Evolutionary conservation across 768 basidiomycete genomes (phyloP).

Genomic region (Tremella fuciformis): DNA sequence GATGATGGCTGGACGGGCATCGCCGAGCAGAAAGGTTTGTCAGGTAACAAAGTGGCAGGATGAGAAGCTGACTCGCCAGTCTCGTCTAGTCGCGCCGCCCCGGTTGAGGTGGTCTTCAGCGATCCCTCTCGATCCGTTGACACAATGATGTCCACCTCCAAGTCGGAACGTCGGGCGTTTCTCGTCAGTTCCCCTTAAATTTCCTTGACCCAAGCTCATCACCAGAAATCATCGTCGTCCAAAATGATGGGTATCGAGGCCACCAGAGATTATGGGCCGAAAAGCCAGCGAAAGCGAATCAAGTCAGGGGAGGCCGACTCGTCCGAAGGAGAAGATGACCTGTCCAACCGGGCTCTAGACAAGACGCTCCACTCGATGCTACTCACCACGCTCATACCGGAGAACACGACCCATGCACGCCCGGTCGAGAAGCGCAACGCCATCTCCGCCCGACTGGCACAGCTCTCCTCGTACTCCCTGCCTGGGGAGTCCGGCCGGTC

Average conservation of each 20-base stretch:
- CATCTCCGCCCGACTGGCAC: conserved; percentile 36
- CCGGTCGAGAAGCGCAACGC: conserved; percentile 48
- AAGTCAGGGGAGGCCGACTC: conserved; percentile 25
- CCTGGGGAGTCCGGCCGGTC: conserved; percentile 40
- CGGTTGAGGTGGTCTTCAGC: conserved; percentile 46
- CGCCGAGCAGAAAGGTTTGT: conserved; percentile 30
- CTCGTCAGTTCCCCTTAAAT: conserved; percentile 34
- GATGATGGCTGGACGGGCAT: conserved; percentile 42
- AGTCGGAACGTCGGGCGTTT: conserved; percentile 49
- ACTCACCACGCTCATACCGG: conserved; percentile 44
- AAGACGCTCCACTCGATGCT: conserved; percentile 50
- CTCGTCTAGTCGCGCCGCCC: conserved; percentile 15
- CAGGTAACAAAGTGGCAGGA: conserved; percentile 33
- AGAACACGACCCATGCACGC: conserved; percentile 13
- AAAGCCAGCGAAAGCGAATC: conserved; percentile 17
- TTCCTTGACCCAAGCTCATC: conserved; percentile 7
- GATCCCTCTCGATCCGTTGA: conserved; percentile 7
- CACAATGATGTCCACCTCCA: conserved; percentile 8
- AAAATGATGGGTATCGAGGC: conserved; percentile 46
- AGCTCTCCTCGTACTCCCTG: conserved; percentile 35
- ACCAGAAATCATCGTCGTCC: conserved; percentile 43
- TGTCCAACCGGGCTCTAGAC: conserved; percentile 49
- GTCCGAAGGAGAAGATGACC: conserved; percentile 39
- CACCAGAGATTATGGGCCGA: conserved; percentile 14
- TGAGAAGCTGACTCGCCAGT: background rate